Evolutionary conservation across 768 basidiomycete species (phyloP).

Genomic region (Vishniacozyma victoriae): DNA sequence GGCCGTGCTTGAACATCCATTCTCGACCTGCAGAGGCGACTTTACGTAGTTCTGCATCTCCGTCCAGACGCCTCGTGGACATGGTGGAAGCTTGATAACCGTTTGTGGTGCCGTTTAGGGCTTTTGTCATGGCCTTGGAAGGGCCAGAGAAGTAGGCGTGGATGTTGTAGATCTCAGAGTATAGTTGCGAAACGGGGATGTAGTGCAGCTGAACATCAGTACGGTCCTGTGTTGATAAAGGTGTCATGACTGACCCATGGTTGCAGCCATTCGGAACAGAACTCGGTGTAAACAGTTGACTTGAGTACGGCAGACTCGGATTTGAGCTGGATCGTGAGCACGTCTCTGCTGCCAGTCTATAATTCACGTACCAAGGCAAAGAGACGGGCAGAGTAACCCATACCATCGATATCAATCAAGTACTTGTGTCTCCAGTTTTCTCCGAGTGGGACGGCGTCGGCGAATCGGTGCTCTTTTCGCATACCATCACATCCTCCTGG

Average conservation of each 20-base stretch:
- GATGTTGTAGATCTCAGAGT: slow-evolving; percentile 89
- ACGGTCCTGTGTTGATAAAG: slow-evolving; percentile 9
- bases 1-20: slow-evolving; percentile 79
- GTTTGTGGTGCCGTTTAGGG: slow-evolving; percentile 53
- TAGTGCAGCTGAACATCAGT: slow-evolving; percentile 62
- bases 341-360: too few species aligned
- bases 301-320: slow-evolving; percentile 84
- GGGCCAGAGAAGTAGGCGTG: slow-evolving; percentile 89
- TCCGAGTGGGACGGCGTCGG: slow-evolving; percentile 70
- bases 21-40: slow-evolving; percentile 89
- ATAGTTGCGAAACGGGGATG: slow-evolving; percentile 80
- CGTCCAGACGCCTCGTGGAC: slow-evolving; percentile 52
- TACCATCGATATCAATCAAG: slow-evolving; percentile 85
- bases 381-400: slow-evolving; percentile 82
- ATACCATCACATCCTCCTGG: slow-evolving; percentile 64
- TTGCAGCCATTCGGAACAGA: slow-evolving; percentile 81
- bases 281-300: slow-evolving; percentile 85
- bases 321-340: slow-evolving; percentile 51
- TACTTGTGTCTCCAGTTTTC: slow-evolving; percentile 92
- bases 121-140: slow-evolving; percentile 55
- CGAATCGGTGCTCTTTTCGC: slow-evolving; percentile 61
- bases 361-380: slow-evolving; percentile 53
- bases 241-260: slow-evolving; percentile 60
- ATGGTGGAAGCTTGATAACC: slow-evolving; percentile 36
- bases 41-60: slow-evolving; percentile 65